phyloP scores from a whole-genome alignment of 768 basidiomycete species.

The Boletus tylopilopsis region DNA sequence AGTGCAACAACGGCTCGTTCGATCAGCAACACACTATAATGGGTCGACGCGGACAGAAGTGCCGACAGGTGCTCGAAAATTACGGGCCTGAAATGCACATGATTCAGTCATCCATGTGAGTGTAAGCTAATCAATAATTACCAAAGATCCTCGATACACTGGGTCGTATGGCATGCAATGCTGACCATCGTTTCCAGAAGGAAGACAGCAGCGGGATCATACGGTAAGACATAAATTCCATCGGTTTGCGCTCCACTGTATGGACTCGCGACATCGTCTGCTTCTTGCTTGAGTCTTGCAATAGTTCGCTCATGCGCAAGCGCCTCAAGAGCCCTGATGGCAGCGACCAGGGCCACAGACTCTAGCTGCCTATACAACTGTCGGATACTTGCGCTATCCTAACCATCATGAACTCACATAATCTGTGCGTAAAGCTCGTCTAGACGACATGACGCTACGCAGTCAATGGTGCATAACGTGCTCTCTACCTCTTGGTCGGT shows the following conservation, averaged over 20 bases:
- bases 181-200: slow-evolving; percentile 94
- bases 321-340: slow-evolving; percentile 81
- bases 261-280: slow-evolving; percentile 50
- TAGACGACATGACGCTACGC: slow-evolving; percentile 86
- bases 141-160: slow-evolving; percentile 88
- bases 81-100: slow-evolving; percentile 63
- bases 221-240: slow-evolving; percentile 61
- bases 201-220: slow-evolving; percentile 94
- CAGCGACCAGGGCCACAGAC: slow-evolving; percentile 74
- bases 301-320: slow-evolving; percentile 88
- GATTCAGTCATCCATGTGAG: background rate
- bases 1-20: slow-evolving; percentile 92
- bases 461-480: slow-evolving; percentile 93
- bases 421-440: slow-evolving; percentile 95
- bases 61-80: slow-evolving; percentile 91
- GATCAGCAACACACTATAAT: slow-evolving; percentile 87
- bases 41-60: slow-evolving; percentile 67
- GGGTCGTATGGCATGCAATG: slow-evolving; percentile 71
- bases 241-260: slow-evolving; percentile 36
- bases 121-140: slow-evolving; percentile 31
- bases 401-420: slow-evolving; percentile 52
- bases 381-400: slow-evolving; percentile 6
- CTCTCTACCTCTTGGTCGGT: slow-evolving; percentile 90
- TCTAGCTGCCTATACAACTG: slow-evolving; percentile 63
- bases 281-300: slow-evolving; percentile 67